Evolutionary conservation across 768 basidiomycete species (phyloP).

Genomic region (Hydnomerulius pinastri): DNA sequence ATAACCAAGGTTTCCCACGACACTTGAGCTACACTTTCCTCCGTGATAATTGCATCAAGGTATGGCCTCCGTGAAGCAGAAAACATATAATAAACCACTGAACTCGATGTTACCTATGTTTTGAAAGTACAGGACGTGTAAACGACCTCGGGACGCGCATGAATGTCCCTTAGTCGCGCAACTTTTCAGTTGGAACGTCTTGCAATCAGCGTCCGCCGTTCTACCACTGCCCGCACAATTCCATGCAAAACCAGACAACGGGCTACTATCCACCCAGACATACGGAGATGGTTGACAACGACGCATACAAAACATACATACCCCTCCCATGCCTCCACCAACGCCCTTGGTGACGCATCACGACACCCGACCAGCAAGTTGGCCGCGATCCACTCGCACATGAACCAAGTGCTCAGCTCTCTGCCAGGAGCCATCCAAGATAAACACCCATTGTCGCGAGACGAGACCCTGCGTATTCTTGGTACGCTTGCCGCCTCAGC

Average conservation of each 20-base stretch:
- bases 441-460: constrained; percentile 11
- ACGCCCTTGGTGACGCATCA: constrained; percentile 7
- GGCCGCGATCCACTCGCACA: constrained; percentile 20
- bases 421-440: constrained; percentile 12
- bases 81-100: neutral
- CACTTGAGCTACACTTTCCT: constrained; percentile 3
- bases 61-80: constrained; percentile 9
- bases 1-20: constrained; percentile 28
- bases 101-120: neutral
- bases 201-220: constrained; percentile 26
- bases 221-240: constrained; percentile 8
- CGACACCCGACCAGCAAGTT: constrained; percentile 20
- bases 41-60: constrained; percentile 10
- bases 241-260: constrained; percentile 9
- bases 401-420: constrained; percentile 25
- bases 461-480: constrained; percentile 42
- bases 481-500: constrained; percentile 52
- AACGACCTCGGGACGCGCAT: constrained; percentile 42
- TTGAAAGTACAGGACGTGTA: constrained; percentile 16
- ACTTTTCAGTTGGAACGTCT: constrained; percentile 32
- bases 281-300: constrained; percentile 23
- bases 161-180: constrained; percentile 58
- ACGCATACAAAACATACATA: constrained; percentile 11
- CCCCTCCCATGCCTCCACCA: neutral
- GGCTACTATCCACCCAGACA: constrained; percentile 8